These are phyloP conservation scores for Linderniella brevidens DNA, from an alignment of 257 asterid species.

Conservation along the genomic window DNA sequence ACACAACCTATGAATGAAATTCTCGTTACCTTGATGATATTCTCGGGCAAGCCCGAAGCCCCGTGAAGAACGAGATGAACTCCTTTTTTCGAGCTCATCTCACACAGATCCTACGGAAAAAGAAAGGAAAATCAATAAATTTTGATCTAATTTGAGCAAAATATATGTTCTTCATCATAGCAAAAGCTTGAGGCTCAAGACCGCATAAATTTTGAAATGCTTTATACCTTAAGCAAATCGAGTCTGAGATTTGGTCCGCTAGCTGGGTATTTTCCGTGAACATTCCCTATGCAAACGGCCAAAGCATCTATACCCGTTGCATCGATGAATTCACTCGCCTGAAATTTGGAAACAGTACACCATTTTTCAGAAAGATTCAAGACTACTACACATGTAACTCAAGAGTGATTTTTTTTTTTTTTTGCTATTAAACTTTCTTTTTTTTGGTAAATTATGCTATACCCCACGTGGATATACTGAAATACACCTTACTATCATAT, in stretches of 20 bases:
- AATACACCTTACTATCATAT: too few species aligned
- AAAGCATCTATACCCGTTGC: slow-evolving; percentile 78
- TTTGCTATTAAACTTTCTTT: too few species aligned
- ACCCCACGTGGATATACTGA: too few species aligned
- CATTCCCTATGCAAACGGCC: slow-evolving; percentile 96
- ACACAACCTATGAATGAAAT: neutral
- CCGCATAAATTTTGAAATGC: neutral
- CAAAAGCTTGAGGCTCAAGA: too few species aligned
- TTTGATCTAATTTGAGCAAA: too few species aligned
- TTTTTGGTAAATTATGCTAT: too few species aligned
- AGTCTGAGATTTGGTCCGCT: slow-evolving; percentile 81
- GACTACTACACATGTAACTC: slow-evolving; percentile 7
- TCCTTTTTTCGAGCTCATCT: slow-evolving; percentile 49
- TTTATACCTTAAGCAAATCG: slow-evolving; percentile 73
- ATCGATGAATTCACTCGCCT: slow-evolving; percentile 88
- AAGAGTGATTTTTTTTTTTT: too few species aligned
- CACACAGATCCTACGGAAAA: slow-evolving; percentile 50
- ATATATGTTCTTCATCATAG: too few species aligned
- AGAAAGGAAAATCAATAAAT: neutral
- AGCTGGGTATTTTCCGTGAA: slow-evolving; percentile 86
- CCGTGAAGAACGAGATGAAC: slow-evolving; percentile 89
- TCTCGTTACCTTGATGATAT: slow-evolving; percentile 46
- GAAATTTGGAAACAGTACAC: slow-evolving; percentile 15
- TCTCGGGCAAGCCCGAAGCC: slow-evolving; percentile 82
- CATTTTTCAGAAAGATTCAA: slow-evolving; percentile 2